Evolutionary conservation across 2,329 filamentous ascomycete species (phyloP), one percentile per base, ranked within the genome.

Genomic region (Exophiala alcalophila): DNA sequence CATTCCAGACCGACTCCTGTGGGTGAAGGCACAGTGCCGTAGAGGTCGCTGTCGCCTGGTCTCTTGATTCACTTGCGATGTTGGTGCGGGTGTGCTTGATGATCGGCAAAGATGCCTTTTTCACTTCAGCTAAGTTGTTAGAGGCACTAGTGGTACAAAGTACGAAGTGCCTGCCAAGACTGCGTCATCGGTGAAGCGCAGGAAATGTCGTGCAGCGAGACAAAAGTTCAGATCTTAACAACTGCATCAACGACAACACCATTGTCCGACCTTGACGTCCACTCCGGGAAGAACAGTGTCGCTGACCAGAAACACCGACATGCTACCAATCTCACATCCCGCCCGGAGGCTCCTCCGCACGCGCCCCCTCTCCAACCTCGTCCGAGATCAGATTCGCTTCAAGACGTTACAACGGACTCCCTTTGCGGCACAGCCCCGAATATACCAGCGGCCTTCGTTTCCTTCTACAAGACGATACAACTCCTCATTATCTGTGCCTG

Each of bases 401-500:
- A n/a, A n/a, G n/a, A n/a, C n/a, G n/a, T n/a, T n/a, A n/a, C n/a
- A n/a, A n/a, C n/a, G n/a, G n/a, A n/a, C n/a, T n/a, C n/a, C n/a
- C n/a, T n/a, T n/a, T n/a, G n/a, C n/a, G n/a, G n/a, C n/a, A n/a
- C n/a, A n/a, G n/a, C n/a, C n/a, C n/a, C n/a, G n/a, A n/a, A n/a
- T n/a, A n/a, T n/a, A n/a, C n/a, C n/a, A n/a, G n/a, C n/a, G 33
- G 20, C 21, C 23, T 7, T 18, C 24, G 12, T 45, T 31, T 16
- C 9, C 38, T 10, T 30, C 40, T 7, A 28, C 33, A 18, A 29
- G 30, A 25, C 37, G 49, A 27, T 47, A 40, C 29, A 44, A 52
- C 10, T 56, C 53, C 6, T 45, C 47, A n/a, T 39, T 56, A 5
- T 19, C 41, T n/a, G 26, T 49, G 5, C 41, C 49, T 8, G 51